Evolutionary conservation across 2,329 filamentous ascomycete species (phyloP).

Genomic region (Colletotrichum scovillei): DNA sequence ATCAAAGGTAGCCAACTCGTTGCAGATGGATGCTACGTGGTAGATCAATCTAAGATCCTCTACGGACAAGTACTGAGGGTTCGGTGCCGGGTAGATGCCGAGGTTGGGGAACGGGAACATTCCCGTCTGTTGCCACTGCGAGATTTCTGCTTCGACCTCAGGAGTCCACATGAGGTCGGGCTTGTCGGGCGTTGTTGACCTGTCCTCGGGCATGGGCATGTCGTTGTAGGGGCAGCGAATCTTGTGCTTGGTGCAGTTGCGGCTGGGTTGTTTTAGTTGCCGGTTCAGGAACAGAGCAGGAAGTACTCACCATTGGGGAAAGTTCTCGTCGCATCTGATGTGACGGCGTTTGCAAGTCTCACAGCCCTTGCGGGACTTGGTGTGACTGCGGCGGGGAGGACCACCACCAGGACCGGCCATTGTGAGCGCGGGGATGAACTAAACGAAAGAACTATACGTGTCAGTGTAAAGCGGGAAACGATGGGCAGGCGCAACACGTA

Average conservation of each 20-base stretch:
- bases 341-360: conserved; percentile 98
- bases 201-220: conserved; percentile 74
- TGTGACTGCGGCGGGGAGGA: conserved; percentile 91
- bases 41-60: conserved; percentile 90
- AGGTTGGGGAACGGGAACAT: conserved; percentile 88
- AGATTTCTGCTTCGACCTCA: conserved; percentile 83
- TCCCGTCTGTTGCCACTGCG: conserved; percentile 85
- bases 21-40: conserved; percentile 87
- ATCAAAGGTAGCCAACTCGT: conserved; percentile 81
- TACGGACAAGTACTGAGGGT: conserved; percentile 77
- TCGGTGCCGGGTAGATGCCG: conserved; percentile 78
- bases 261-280: conserved; percentile 63
- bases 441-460: conserved; percentile 41
- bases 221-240: conserved; percentile 99
- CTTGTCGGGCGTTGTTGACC: conserved; percentile 70
- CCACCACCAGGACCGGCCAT: conserved; percentile 97
- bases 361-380: conserved; percentile 98
- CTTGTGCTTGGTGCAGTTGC: conserved; percentile 99
- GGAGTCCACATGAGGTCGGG: conserved; percentile 86
- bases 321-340: conserved; percentile 97
- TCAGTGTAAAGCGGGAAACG: conserved; percentile 22
- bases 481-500: conserved; percentile 38
- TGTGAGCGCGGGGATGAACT: conserved; percentile 52
- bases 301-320: conserved; percentile 87
- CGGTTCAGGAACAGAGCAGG: neutral